These are phyloP conservation scores for Talaromyces stipitatus DNA, from an alignment of 495 filamentous ascomycete genomes.

Conservation along the genomic window DNA sequence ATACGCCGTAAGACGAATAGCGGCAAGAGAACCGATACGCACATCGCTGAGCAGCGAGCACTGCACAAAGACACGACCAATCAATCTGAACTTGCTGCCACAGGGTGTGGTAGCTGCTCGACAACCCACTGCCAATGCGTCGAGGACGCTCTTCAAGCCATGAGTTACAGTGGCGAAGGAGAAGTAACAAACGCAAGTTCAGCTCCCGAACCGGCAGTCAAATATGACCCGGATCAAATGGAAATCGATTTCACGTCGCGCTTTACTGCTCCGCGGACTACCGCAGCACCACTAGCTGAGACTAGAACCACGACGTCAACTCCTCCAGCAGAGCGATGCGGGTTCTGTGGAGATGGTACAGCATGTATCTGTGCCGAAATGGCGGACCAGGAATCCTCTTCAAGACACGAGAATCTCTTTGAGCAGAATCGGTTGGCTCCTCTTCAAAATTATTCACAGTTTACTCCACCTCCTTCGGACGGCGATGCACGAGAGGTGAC, in stretches of 20 bases:
- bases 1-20: background rate
- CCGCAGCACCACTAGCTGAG: conserved; percentile 12
- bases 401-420: conserved; percentile 19
- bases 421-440: conserved; percentile 42
- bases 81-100: background rate
- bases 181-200: conserved; percentile 13
- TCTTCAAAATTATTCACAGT: conserved; percentile 43
- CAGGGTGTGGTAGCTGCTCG: conserved; percentile 59
- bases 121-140: conserved; percentile 59
- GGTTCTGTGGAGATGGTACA: conserved; percentile 81
- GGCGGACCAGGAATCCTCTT: conserved; percentile 39
- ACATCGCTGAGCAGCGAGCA: background rate
- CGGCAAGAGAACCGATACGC: background rate
- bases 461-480: conserved; percentile 65
- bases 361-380: conserved; percentile 80
- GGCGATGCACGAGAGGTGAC: conserved; percentile 46
- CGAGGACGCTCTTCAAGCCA: conserved; percentile 49
- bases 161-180: conserved; percentile 1
- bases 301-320: conserved; percentile 25
- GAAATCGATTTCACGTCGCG: conserved; percentile 69
- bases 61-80: background rate
- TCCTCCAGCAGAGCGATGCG: conserved; percentile 58
- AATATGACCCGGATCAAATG: conserved; percentile 52
- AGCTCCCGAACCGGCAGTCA: conserved; percentile 31
- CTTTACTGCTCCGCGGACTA: conserved; percentile 42